Evolutionary conservation across 2,329 filamentous ascomycete species (phyloP).

Genomic region (Cytospora piceicola): DNA sequence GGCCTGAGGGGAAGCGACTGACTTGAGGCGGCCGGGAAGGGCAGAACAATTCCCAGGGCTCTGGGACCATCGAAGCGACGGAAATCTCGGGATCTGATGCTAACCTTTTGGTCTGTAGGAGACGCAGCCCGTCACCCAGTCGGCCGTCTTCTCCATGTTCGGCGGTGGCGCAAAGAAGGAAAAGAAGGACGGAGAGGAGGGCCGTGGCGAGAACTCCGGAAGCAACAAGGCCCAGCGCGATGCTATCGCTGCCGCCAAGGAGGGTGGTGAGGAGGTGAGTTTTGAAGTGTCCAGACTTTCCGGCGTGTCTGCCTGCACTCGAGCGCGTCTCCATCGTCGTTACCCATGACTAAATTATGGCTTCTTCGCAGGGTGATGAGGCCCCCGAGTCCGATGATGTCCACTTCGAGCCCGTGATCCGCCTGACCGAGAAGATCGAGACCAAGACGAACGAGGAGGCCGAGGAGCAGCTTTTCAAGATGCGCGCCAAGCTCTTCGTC

Average conservation of each 20-base stretch:
- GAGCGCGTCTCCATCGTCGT: background rate
- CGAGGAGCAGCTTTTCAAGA: conserved; percentile 98
- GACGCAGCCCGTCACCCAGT: conserved; percentile 55
- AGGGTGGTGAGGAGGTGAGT: conserved; percentile 59
- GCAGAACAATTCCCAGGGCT: background rate
- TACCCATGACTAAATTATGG: conserved; percentile 22
- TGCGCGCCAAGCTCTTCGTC: conserved; percentile 99
- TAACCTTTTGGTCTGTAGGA: conserved; percentile 7
- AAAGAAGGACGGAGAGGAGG: conserved; percentile 83
- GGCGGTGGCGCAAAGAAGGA: conserved; percentile 97
- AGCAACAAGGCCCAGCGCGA: conserved; percentile 80
- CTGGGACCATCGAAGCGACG: background rate
- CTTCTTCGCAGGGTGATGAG: conserved; percentile 66
- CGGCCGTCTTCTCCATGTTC: conserved; percentile 95
- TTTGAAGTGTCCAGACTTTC: background rate
- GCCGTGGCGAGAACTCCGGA: conserved; percentile 84
- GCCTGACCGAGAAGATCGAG: conserved; percentile 94
- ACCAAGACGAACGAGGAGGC: conserved; percentile 97
- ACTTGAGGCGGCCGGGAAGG: background rate
- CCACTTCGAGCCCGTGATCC: conserved; percentile 96
- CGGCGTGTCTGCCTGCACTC: background rate
- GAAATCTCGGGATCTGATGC: background rate
- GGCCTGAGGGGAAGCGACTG: background rate
- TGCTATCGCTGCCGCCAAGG: conserved; percentile 63
- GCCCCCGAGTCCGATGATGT: conserved; percentile 88